These are phyloP conservation scores for Emericellopsis cladophorae DNA, from an alignment of 2,329 filamentous ascomycete genomes.

Conservation along the genomic window DNA sequence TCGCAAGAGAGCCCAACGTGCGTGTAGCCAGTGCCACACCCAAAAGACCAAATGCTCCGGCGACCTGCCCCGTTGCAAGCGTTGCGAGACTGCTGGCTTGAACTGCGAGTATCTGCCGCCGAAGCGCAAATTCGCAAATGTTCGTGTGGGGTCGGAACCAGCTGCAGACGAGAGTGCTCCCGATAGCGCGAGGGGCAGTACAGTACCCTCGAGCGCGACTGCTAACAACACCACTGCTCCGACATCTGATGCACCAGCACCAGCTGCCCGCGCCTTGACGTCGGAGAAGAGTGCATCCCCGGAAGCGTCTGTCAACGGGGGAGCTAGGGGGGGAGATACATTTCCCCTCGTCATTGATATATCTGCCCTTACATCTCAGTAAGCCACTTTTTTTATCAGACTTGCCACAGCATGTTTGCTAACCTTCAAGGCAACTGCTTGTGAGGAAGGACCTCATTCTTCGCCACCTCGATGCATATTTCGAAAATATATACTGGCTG, in stretches of 20 bases:
- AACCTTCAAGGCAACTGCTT: conserved; percentile 15
- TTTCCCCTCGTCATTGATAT: conserved; percentile 11
- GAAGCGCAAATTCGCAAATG: conserved; percentile 23
- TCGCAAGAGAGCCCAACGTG: conserved; percentile 26
- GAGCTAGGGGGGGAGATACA: not conserved
- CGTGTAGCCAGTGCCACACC: conserved; percentile 26
- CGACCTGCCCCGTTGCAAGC: conserved; percentile 23
- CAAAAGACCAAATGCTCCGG: conserved; percentile 31
- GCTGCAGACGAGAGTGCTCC: not conserved
- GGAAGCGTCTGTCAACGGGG: conserved; percentile 4
- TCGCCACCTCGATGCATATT: conserved; percentile 24
- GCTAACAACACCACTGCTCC: not conserved
- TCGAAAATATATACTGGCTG: conserved; percentile 22
- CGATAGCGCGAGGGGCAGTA: not conserved
- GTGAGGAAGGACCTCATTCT: conserved; percentile 20
- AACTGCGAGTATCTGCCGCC: conserved; percentile 24
- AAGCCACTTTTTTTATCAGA: not conserved
- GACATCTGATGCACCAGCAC: not conserved
- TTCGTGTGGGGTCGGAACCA: conserved; percentile 11
- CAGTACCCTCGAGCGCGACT: not conserved
- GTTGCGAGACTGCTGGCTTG: conserved; percentile 20
- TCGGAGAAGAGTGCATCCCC: conserved; percentile 6
- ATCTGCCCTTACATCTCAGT: conserved; percentile 14
- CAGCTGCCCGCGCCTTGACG: not conserved
- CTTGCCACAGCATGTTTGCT: not conserved